phyloP scores from a whole-genome alignment of 106 monocot species.

The Posidonia australis region DNA sequence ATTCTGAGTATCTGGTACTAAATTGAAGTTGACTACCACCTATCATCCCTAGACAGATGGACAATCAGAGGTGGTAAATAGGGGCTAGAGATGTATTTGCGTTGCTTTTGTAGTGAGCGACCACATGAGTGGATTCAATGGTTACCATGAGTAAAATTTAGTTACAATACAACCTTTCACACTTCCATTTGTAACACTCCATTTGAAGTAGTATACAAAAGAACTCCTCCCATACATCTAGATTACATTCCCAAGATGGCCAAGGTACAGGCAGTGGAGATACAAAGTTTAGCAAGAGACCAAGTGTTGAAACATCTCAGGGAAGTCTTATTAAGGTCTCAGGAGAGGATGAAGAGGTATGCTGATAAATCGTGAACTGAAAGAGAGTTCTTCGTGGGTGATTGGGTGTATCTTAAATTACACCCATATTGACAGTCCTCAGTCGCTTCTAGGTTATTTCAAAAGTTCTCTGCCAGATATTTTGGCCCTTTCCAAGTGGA shows the following conservation, averaged over 20 bases:
- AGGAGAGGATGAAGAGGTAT: too few relatives aligned
- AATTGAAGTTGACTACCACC: neutral
- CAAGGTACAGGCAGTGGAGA: neutral
- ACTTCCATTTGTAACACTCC: neutral
- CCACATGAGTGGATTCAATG: neutral
- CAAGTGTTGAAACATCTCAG: too few relatives aligned
- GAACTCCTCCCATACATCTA: neutral
- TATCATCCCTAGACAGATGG: neutral
- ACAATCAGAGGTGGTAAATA: neutral
- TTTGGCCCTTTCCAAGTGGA: too few relatives aligned
- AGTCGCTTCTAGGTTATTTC: too few relatives aligned
- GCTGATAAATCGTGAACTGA: too few relatives aligned
- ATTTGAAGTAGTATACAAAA: neutral
- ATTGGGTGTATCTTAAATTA: neutral
- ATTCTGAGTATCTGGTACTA: neutral
- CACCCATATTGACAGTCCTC: neutral
- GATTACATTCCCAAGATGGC: neutral
- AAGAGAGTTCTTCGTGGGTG: neutral
- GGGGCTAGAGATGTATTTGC: neutral
- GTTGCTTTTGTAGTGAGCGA: rapidly evolving
- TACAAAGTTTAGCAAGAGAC: too few relatives aligned
- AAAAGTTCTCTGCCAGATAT: too few relatives aligned
- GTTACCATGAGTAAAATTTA: neutral
- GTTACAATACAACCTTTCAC: neutral
- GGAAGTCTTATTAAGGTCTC: too few relatives aligned